Percentiles rank a stretch among this genome's conserved stretches.
These are phyloP conservation scores for Trypanosoma conorhini DNA, from an alignment of 208 protist species.

Conservation along the genomic window DNA sequence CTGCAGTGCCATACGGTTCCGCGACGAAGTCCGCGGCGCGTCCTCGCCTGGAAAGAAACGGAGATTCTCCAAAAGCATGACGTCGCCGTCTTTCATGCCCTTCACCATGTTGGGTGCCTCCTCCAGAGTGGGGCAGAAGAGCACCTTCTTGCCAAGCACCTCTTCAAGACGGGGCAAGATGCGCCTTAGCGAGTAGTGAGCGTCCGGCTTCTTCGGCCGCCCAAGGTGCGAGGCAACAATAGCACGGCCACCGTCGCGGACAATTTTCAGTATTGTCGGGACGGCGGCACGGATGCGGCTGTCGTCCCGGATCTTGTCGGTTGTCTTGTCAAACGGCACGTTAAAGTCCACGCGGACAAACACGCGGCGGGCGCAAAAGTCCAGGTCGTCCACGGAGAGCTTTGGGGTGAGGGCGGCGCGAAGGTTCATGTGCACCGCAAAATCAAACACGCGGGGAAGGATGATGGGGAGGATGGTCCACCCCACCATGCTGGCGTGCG, in stretches of 20 bases:
- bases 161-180: constrained; percentile 91
- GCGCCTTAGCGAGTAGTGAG: constrained; percentile 91
- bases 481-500: constrained; percentile 85
- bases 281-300: constrained; percentile 96
- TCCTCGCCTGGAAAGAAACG: constrained; percentile 99
- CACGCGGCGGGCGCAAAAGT: constrained; percentile 92
- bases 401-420: constrained; percentile 84
- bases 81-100: constrained; percentile 81
- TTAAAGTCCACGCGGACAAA: constrained; percentile 99
- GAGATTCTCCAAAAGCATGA: constrained; percentile 99
- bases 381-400: constrained; percentile 85
- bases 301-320: constrained; percentile 95
- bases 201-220: constrained; percentile 96
- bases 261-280: constrained; percentile 96
- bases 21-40: constrained; percentile 80
- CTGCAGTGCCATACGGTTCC: constrained; percentile 79
- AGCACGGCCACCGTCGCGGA: constrained; percentile 87
- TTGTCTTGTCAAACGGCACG: constrained; percentile 95
- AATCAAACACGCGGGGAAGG: constrained; percentile 83
- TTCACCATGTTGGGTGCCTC: constrained; percentile 55
- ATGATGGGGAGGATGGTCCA: constrained; percentile 84
- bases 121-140: constrained; percentile 60
- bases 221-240: constrained; percentile 98
- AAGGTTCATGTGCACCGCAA: constrained; percentile 89
- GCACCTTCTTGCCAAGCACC: constrained; percentile 74